A percentile compares a stretch with the other conserved stretches of the same genome.
These are phyloP conservation scores for Triangularia setosa DNA, from an alignment of 2,329 filamentous ascomycete genomes.

Conservation along the genomic window DNA sequence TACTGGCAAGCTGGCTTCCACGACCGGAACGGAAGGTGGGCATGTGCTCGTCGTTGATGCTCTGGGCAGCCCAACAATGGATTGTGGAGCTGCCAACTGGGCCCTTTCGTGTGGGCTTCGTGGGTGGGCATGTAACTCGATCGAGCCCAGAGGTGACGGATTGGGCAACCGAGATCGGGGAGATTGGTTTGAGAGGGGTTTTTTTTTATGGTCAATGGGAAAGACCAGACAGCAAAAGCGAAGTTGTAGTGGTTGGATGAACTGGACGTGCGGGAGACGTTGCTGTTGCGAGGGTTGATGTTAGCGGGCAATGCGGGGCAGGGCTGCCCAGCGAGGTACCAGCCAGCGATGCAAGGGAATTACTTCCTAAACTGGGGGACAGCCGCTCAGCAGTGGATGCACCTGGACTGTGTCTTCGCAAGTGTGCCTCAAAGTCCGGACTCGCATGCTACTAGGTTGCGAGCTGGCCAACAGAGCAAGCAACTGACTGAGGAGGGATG, in stretches of 20 bases:
- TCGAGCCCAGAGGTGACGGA: constrained; percentile 8
- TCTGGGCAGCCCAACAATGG: constrained; percentile 21
- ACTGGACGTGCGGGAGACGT: neutral
- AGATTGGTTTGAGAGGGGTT: neutral
- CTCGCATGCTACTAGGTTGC: neutral
- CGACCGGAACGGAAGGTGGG: constrained; percentile 21
- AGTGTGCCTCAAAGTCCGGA: neutral
- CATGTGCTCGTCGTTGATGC: constrained; percentile 21
- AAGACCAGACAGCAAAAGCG: neutral
- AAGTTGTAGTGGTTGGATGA: neutral
- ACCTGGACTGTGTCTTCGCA: neutral
- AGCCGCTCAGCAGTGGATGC: constrained; percentile 14
- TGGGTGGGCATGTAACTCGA: constrained; percentile 18
- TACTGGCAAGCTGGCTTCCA: neutral
- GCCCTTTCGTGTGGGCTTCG: constrained; percentile 15
- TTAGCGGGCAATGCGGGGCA: constrained; percentile 15
- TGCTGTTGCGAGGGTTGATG: neutral
- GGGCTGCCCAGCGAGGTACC: neutral
- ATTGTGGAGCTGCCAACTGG: constrained; percentile 20
- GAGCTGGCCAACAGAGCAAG: neutral
- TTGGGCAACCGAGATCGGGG: constrained; percentile 7
- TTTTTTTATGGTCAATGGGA: neutral
- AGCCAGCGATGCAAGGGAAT: constrained; percentile 14
- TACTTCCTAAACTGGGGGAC: constrained; percentile 19
- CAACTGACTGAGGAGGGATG: neutral